phyloP scores from a whole-genome alignment of 441 rosid genomes.

The Adansonia grandidieri region DNA sequence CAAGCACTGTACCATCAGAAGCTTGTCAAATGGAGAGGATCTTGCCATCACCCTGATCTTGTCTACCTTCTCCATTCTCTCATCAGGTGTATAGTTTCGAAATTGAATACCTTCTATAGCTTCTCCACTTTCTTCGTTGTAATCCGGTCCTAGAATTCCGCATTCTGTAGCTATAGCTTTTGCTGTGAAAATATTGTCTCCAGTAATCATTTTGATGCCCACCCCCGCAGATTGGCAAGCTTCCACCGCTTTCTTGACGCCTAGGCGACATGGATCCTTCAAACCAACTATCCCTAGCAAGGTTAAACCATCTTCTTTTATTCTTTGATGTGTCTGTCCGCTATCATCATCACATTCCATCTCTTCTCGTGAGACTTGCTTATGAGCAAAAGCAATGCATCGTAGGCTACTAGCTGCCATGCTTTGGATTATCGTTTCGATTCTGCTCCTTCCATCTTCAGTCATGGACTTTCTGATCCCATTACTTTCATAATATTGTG shows the following conservation, averaged over 20 bases:
- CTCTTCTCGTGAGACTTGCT: constrained; percentile 23
- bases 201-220: constrained; percentile 52
- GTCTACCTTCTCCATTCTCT: constrained; percentile 54
- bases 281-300: constrained; percentile 48
- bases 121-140: constrained; percentile 33
- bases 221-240: constrained; percentile 47
- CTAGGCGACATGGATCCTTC: constrained; percentile 52
- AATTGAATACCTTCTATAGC: constrained; percentile 51
- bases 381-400: constrained; percentile 54
- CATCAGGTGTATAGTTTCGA: constrained; percentile 48
- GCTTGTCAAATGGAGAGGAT: constrained; percentile 61
- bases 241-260: constrained; percentile 43
- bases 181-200: constrained; percentile 53
- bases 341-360: neutral
- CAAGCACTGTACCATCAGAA: constrained; percentile 60
- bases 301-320: constrained; percentile 36
- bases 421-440: constrained; percentile 35
- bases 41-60: constrained; percentile 60
- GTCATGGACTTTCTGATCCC: constrained; percentile 28
- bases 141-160: constrained; percentile 45
- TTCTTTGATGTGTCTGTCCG: neutral
- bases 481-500: constrained; percentile 28
- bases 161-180: constrained; percentile 58
- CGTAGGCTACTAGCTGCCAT: constrained; percentile 59
- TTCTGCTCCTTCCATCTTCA: constrained; percentile 31